Percentiles rank a stretch among this genome's conserved stretches.
Conservation (phyloP, 1,284 basidiomycete genomes). For the Pulveroboletus sp. region DNA sequence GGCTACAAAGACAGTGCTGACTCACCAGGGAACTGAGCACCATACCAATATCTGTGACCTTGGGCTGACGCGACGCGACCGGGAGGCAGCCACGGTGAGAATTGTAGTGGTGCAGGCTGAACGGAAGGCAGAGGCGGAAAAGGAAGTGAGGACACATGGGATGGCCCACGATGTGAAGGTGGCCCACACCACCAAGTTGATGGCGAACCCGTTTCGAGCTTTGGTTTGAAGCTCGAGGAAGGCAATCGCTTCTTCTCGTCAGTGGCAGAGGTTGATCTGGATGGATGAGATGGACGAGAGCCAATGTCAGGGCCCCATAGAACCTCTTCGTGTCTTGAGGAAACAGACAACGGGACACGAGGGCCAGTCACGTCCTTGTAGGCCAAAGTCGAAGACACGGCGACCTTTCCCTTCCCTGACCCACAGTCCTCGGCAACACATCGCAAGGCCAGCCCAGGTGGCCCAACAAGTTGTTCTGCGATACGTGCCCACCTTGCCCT, state of each 20-base stretch:
- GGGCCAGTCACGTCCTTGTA: neutral
- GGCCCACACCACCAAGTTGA: conserved; percentile 12
- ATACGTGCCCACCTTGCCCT: conserved; percentile 18
- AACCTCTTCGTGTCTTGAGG: neutral
- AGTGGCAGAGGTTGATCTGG: neutral
- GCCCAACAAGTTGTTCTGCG: conserved; percentile 24
- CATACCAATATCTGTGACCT: conserved; percentile 26
- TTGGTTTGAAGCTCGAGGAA: conserved; percentile 5
- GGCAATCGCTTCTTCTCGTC: neutral
- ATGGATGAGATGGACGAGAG: neutral
- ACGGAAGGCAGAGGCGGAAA: conserved; percentile 15
- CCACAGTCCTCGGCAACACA: conserved; percentile 1
- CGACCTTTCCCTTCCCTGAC: conserved; percentile 1
- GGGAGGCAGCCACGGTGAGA: conserved; percentile 20
- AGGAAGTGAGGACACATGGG: conserved; percentile 7
- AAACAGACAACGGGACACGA: neutral
- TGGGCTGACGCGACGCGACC: conserved; percentile 11
- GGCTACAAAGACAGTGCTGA: conserved; percentile 7
- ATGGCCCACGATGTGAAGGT: conserved; percentile 5
- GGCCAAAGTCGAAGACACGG: neutral
- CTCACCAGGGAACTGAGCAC: conserved; percentile 20
- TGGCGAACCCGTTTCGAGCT: conserved; percentile 10
- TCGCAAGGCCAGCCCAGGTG: conserved; percentile 14
- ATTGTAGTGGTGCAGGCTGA: conserved; percentile 16
- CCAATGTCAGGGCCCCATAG: conserved; percentile 17